A percentile compares a stretch with the other conserved stretches of the same genome.
phyloP scores from a whole-genome alignment of 2,329 filamentous ascomycete species.

The Daldinia eschscholtzii region DNA sequence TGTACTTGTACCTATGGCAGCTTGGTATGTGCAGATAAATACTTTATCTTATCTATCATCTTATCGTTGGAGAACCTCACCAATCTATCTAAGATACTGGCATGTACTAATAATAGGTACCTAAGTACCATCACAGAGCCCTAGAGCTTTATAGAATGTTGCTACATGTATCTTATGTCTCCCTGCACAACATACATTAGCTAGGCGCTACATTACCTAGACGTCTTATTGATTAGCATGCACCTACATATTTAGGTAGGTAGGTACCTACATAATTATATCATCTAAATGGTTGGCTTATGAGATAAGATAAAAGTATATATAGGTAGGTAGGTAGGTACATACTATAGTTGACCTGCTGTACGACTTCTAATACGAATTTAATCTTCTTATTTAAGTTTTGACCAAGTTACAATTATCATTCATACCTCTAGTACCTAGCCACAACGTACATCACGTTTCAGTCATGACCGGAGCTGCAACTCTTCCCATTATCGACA shows the following conservation, averaged over 20 bases:
- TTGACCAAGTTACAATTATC: background rate
- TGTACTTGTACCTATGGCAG: background rate
- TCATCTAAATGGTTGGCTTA: background rate
- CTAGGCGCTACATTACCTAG: background rate
- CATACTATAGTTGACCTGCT: background rate
- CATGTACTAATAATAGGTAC: too few relatives aligned
- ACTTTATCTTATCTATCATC: background rate
- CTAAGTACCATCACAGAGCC: too few relatives aligned
- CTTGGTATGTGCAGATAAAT: background rate
- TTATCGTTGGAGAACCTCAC: background rate
- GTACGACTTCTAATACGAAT: background rate
- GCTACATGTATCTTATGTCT: too few relatives aligned
- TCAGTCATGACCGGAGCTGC: slow-evolving; percentile 51
- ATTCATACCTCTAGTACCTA: background rate
- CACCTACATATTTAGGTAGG: background rate
- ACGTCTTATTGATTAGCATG: too few relatives aligned
- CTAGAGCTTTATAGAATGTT: too few relatives aligned
- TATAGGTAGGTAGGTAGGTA: too few relatives aligned
- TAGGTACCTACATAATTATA: background rate
- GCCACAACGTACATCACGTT: background rate
- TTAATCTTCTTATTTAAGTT: background rate
- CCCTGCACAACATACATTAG: background rate
- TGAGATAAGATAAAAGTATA: background rate
- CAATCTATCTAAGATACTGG: background rate
- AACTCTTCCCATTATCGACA: slow-evolving; percentile 84